These are phyloP conservation scores for Hericium rajendrae DNA, from an alignment of 768 basidiomycete genomes.

Conservation along the genomic window DNA sequence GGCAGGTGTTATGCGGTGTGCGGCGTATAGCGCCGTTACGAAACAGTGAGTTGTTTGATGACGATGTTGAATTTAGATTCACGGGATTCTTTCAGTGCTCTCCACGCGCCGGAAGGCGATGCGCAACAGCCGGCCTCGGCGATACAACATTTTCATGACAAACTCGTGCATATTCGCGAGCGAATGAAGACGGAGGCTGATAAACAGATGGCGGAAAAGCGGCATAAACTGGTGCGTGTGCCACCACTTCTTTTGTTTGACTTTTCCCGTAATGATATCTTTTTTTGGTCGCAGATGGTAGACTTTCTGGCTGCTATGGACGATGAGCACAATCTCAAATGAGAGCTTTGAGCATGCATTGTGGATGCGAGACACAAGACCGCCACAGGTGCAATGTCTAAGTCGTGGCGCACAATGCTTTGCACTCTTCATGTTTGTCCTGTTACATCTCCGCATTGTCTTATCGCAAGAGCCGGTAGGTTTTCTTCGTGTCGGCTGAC, in stretches of 20 bases:
- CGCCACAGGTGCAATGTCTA: no score
- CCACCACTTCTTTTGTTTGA: neutral
- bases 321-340: slow-evolving; percentile 33
- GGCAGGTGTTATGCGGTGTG: slow-evolving; percentile 35
- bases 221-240: slow-evolving; percentile 57
- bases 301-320: slow-evolving; percentile 51
- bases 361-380: no score
- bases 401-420: no score
- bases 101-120: slow-evolving; percentile 39
- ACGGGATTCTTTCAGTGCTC: slow-evolving; percentile 20
- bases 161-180: slow-evolving; percentile 64
- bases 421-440: no score
- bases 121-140: slow-evolving; percentile 39
- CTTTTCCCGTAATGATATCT: neutral
- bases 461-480: no score
- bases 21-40: slow-evolving; percentile 33
- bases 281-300: slow-evolving; percentile 37
- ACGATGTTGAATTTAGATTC: neutral
- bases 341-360: neutral
- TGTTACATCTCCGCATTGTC: no score
- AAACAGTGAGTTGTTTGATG: slow-evolving; percentile 20
- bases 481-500: no score
- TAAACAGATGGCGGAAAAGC: slow-evolving; percentile 51
- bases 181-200: slow-evolving; percentile 73
- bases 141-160: slow-evolving; percentile 80